These are phyloP conservation scores for Phaeosphaeriaceae sp. DNA, from an alignment of 2,329 filamentous ascomycete genomes.

Conservation along the genomic window DNA sequence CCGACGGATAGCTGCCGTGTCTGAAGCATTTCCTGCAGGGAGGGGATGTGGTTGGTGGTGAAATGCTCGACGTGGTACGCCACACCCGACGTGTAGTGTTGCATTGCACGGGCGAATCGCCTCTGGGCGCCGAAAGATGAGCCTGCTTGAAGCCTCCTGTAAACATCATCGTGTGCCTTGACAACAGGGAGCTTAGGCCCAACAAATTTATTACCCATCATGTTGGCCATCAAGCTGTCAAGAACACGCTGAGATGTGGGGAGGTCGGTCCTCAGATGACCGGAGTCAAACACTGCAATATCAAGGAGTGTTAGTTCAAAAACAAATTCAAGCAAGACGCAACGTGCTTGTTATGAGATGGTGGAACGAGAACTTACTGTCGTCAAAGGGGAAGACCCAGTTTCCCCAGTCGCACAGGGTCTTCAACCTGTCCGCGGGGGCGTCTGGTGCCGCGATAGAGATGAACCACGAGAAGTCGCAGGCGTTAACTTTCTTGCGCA, in stretches of 20 bases:
- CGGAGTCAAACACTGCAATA: constrained; percentile 2
- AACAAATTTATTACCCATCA: background rate
- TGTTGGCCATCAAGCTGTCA: constrained; percentile 2
- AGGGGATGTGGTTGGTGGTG: constrained; percentile 4
- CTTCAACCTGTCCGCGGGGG: constrained; percentile 2
- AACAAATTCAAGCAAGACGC: background rate
- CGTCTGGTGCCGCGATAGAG: constrained; percentile 4
- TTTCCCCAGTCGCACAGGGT: constrained; percentile 5
- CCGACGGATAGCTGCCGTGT: constrained; percentile 4
- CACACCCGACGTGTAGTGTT: constrained; percentile 4
- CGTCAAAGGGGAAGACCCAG: constrained; percentile 5
- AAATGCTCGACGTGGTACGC: constrained; percentile 3
- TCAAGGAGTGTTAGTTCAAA: background rate
- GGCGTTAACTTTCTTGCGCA: constrained; percentile 3
- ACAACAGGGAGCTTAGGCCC: constrained; percentile 1
- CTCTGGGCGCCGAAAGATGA: background rate
- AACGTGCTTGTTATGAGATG: background rate
- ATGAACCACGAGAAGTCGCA: constrained; percentile 5
- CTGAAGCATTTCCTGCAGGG: constrained; percentile 2
- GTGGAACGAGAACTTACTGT: constrained; percentile 1
- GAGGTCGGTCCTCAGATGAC: constrained; percentile 2
- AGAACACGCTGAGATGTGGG: constrained; percentile 2
- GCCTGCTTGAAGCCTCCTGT: background rate
- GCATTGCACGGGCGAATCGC: constrained; percentile 3
- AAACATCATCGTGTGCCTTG: constrained; percentile 4